Percentiles rank a stretch among this genome's conserved stretches.
phyloP scores from a whole-genome alignment of 345 rosid genomes.

The Ricinus communis region DNA sequence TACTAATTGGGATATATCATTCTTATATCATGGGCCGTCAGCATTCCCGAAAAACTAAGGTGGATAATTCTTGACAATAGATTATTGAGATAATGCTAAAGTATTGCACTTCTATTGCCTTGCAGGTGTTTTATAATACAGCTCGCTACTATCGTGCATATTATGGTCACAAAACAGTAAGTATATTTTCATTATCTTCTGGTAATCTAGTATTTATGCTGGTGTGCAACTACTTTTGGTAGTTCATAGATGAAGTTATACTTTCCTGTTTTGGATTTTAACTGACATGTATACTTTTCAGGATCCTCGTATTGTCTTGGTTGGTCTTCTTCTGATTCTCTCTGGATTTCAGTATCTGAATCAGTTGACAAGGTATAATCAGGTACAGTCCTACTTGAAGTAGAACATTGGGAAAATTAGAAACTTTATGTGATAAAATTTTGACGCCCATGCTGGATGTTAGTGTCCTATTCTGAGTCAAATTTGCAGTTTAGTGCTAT shows the following conservation, averaged over 20 bases:
- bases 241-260: neutral
- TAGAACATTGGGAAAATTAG: neutral
- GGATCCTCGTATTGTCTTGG: slow-evolving; percentile 90
- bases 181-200: slow-evolving; percentile 19
- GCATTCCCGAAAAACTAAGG: neutral
- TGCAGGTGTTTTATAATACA: slow-evolving; percentile 84
- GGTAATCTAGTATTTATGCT: slow-evolving; percentile 13
- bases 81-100: neutral
- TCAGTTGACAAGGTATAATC: slow-evolving; percentile 77
- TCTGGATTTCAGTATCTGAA: slow-evolving; percentile 89
- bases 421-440: slow-evolving; percentile 11
- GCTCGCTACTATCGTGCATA: slow-evolving; percentile 90
- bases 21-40: neutral
- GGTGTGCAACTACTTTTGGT: slow-evolving; percentile 3
- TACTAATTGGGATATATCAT: neutral
- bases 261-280: slow-evolving; percentile 3
- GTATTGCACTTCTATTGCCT: neutral
- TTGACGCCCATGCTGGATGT: neutral
- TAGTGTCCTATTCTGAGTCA: neutral
- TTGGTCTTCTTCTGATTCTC: slow-evolving; percentile 78
- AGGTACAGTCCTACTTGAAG: slow-evolving; percentile 47
- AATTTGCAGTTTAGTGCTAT: no score
- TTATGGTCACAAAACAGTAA: slow-evolving; percentile 94
- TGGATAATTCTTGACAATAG: slow-evolving; percentile 1
- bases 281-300: slow-evolving; percentile 29